Base-by-base conservation (phyloP, 2,329 filamentous ascomycete species). In the Talaromyces sp. region DNA sequence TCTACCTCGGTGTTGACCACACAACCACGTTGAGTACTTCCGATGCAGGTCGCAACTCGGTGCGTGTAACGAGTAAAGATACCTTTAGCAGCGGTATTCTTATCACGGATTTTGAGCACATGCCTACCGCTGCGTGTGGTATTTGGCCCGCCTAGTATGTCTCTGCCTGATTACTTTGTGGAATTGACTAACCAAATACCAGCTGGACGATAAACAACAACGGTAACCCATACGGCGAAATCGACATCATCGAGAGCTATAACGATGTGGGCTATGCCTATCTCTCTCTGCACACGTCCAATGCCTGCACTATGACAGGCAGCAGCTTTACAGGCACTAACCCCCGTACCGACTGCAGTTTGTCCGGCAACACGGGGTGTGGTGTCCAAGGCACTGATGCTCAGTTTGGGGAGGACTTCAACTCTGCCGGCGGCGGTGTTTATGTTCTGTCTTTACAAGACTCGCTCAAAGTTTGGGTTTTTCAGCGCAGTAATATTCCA, bases 351-450 rank as follows among this genome's bases (percentile, higher is more conserved):
- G 76, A 81, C 62, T 85, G 83, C 67, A 77, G 82, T 64, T 74
- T 80, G 38, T 66, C 68, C 9, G 70, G 70, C 8, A 68, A 70
- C 0, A 67, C 75, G 19, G 74, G 72, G 11, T 80, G 79, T 61
- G 74, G 73, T 0, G 74, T 79, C 12, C 57, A 73, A 41, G 76
- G 77, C 27, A 67, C 75, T 17, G 64, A 70, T 32, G 70, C 73
- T 24, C 72, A 70, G 54, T 86, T 81, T 59, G 85, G 85, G 29
- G 70, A 72, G 3, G 78, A 73, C 0, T 83, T 88, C 72, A 88
- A 83, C 64, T 62, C 68, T 6, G 67, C 74, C n/a, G 75, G 76
- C 1, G 81, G 81, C 55, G 81, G 80, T 56, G 68, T 83, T 1
- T 79, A 81, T 65, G 81, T 79, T 1, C 74, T 81, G 65, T 77